Base-by-base conservation (phyloP, 2,329 filamentous ascomycete genomes). In the Fusarium phyllophilum region DNA sequence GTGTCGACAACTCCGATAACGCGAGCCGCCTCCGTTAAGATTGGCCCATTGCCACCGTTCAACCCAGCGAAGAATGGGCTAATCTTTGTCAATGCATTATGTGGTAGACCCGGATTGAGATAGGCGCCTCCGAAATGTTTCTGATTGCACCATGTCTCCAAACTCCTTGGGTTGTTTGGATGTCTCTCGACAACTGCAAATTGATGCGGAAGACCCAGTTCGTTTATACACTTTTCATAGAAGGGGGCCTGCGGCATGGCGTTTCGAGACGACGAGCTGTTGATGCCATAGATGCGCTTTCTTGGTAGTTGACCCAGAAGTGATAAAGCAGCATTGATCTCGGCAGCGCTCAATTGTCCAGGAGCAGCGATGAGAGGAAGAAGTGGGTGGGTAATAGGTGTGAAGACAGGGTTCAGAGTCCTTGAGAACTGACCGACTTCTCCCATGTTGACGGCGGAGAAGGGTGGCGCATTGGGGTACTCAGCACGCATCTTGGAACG, bases 381-480 rank as follows among this genome's bases (percentile, higher is more conserved):
- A 15, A 96, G 85, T 4, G 94, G 94, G 78, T 97, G 94, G 1
- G 94, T 97, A 79, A 97, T 95, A 33, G 94, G 94, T 0, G 94
- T 95, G 81, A 97, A 96, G 70, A 96, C 92, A 63, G 92, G 94
- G 83, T 97, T 97, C 66, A 96, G 85, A 0, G 93, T 93, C 77
- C 94, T 89, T 3, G 94, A 96, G 56, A 97, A 89, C 79, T 97
- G 94, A 17, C 94, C 94, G n/a, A 91, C 89, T 76, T 94, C 91
- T 33, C 93, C 93, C 93, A 96, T 96, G 81, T 96, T 96, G 75
- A 97, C 90, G 12, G 93, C 94, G 5, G 94, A 96, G 39, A 97
- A 86, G 2, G 93, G 92, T 15, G 94, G 93, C 14, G 88, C 86
- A 70, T 92, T 87, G 1, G 92, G 88, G 73, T 92, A 91, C 71